Base-by-base conservation (phyloP, 2,329 filamentous ascomycete genomes). In the Fusarium compactum region DNA sequence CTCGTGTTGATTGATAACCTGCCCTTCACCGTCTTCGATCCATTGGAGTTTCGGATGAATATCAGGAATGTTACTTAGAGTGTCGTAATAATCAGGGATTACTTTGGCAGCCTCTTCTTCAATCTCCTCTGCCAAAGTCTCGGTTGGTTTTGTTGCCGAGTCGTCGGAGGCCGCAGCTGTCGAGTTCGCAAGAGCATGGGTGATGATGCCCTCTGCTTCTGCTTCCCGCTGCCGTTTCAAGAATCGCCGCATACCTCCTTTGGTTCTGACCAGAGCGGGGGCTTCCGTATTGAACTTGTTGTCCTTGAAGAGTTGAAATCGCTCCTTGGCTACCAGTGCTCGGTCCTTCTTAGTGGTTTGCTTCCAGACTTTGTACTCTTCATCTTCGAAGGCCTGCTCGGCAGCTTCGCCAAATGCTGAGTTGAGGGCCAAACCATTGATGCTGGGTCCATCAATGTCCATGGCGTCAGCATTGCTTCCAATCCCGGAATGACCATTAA, bases 341-440 rank as follows among this genome's bases (percentile, higher is more conserved):
- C 96, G 91, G 76, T 97, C 95, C 78, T 96, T 98, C 82, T 98
- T 98, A 3, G 96, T 99, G 43, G 97, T 94, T 80, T 98, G 95
- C 82, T 98, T 99, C 96, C 97, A 99, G 38, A 96, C 92, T 79
- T 97, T 97, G 82, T 96, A 97, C 77, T 98, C 95, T 62, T 98
- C 95, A 74, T 98, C 95, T 73, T 97, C 90, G 72, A 94, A 94
- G 15, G 88, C 87, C 72, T 97, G 93, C 73, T 97, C 92, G 16
- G 85, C 86, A 30, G 88, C 87, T 62, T 91, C 86, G 18, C 88
- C 88, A 59, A 92, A 86, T 2, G 89, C 87, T 54, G 91, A 88
- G 41, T 86, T 86, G 22, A 92, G 77, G 1, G 86, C 84, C 78
- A 92, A 85, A 24, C 89, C 90, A 70, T 89, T 91, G 41, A 93